phyloP scores from a whole-genome alignment of 2,329 filamentous ascomycete species.

The Penicillium expansum region DNA sequence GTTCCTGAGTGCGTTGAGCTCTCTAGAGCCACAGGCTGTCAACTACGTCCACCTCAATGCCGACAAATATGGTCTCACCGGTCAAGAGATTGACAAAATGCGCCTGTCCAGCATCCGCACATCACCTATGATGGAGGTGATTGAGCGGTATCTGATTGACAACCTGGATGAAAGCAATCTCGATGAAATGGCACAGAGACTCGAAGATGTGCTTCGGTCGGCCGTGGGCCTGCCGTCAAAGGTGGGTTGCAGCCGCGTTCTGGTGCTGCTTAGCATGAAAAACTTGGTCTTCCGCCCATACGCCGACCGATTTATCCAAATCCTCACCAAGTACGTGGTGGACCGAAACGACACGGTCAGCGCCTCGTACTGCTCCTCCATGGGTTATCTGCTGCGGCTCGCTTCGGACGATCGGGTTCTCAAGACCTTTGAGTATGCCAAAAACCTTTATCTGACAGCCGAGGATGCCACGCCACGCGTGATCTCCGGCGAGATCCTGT shows the following conservation, averaged over 20 bases:
- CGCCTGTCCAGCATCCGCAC: constrained; percentile 76
- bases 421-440: constrained; percentile 54
- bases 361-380: constrained; percentile 78
- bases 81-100: constrained; percentile 86
- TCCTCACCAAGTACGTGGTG: constrained; percentile 76
- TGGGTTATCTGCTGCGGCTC: constrained; percentile 75
- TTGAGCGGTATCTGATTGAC: constrained; percentile 78
- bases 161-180: constrained; percentile 77
- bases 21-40: constrained; percentile 81
- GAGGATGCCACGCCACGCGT: constrained; percentile 74
- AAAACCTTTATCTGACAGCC: constrained; percentile 73
- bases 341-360: constrained; percentile 94
- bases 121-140: constrained; percentile 88
- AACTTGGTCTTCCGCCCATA: constrained; percentile 71
- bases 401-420: constrained; percentile 60
- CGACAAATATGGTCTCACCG: constrained; percentile 75
- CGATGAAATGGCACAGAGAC: constrained; percentile 65
- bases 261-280: constrained; percentile 80
- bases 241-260: constrained; percentile 80
- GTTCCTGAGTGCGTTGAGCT: constrained; percentile 77
- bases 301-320: constrained; percentile 70
- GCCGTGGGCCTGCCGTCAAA: constrained; percentile 92
- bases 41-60: constrained; percentile 93
- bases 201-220: constrained; percentile 77
- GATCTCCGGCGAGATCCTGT: constrained; percentile 77